phyloP scores from a whole-genome alignment of 1,284 basidiomycete genomes.

The Ceratobasidium sp. region DNA sequence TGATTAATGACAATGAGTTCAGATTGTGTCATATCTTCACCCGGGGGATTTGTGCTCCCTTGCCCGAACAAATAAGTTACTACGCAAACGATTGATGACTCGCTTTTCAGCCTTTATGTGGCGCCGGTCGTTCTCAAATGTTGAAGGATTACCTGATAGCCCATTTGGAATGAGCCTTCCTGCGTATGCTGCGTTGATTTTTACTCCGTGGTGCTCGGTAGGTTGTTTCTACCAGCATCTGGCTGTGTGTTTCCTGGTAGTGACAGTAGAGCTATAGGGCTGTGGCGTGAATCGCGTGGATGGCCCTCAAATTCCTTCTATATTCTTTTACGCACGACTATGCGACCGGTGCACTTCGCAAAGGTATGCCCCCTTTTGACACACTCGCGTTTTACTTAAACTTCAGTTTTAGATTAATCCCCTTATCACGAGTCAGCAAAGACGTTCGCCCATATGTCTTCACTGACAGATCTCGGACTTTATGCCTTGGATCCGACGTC shows the following conservation, averaged over 20 bases:
- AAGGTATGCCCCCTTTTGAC: background rate
- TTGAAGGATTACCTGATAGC: background rate
- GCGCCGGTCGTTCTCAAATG: slow-evolving; percentile 1
- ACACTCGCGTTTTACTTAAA: background rate
- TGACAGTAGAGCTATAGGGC: background rate
- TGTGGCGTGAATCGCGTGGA: background rate
- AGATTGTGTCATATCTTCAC: slow-evolving; percentile 48
- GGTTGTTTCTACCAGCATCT: background rate
- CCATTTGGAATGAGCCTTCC: background rate
- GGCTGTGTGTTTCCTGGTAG: background rate
- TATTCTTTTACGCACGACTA: background rate
- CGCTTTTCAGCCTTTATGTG: background rate
- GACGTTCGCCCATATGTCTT: too few species aligned
- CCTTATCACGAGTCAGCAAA: too few species aligned
- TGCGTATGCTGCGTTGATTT: slow-evolving; percentile 8
- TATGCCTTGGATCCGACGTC: too few species aligned
- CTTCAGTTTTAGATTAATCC: too few species aligned
- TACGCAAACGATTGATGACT: background rate
- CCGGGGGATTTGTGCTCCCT: background rate
- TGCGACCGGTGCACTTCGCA: background rate
- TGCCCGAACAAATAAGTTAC: background rate
- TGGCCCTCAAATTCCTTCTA: background rate
- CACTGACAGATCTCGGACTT: too few species aligned
- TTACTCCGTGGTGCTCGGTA: slow-evolving; percentile 14
- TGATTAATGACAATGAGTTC: too few species aligned